Evolutionary conservation across 176 grass and related monocot genomes (phyloP).

Genomic region (Hyparrhenia diplandra): DNA sequence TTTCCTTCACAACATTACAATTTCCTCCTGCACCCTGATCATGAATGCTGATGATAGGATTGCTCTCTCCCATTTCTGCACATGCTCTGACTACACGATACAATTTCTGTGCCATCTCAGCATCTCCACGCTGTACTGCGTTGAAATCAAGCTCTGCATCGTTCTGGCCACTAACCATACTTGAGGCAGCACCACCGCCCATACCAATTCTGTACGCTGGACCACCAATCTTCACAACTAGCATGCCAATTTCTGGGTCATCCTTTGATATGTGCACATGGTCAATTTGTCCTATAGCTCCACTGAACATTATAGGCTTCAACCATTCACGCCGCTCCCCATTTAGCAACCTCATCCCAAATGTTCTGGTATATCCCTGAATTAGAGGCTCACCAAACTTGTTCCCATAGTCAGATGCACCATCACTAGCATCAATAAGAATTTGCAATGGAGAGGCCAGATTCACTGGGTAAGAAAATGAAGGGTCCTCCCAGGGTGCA

Average conservation of each 20-base stretch:
- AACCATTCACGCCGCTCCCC: background rate
- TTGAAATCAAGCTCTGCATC: slow-evolving; percentile 97
- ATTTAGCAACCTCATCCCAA: too few species aligned
- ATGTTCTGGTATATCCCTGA: too few species aligned
- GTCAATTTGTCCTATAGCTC: slow-evolving; percentile 83
- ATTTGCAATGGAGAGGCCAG: too few species aligned
- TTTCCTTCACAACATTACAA: slow-evolving; percentile 92
- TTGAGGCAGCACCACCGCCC: slow-evolving; percentile 92
- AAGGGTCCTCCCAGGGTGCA: too few species aligned
- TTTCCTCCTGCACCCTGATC: slow-evolving; percentile 97
- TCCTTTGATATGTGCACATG: slow-evolving; percentile 74
- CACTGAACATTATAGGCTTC: slow-evolving; percentile 97
- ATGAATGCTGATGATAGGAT: slow-evolving; percentile 95
- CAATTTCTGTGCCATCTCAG: slow-evolving; percentile 93
- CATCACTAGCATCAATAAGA: too few species aligned
- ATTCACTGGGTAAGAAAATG: too few species aligned
- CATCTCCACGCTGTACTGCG: slow-evolving; percentile 90
- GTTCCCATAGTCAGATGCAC: too few species aligned
- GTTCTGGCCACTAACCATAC: slow-evolving; percentile 93
- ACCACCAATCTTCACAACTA: slow-evolving; percentile 97
- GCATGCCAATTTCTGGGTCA: slow-evolving; percentile 83
- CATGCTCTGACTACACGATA: slow-evolving; percentile 87
- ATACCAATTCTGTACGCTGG: slow-evolving; percentile 95
- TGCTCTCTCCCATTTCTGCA: slow-evolving; percentile 75
- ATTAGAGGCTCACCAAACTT: too few species aligned